Evolutionary conservation across 2,329 filamentous ascomycete species (phyloP).

Genomic region (Biscogniauxia sp.): DNA sequence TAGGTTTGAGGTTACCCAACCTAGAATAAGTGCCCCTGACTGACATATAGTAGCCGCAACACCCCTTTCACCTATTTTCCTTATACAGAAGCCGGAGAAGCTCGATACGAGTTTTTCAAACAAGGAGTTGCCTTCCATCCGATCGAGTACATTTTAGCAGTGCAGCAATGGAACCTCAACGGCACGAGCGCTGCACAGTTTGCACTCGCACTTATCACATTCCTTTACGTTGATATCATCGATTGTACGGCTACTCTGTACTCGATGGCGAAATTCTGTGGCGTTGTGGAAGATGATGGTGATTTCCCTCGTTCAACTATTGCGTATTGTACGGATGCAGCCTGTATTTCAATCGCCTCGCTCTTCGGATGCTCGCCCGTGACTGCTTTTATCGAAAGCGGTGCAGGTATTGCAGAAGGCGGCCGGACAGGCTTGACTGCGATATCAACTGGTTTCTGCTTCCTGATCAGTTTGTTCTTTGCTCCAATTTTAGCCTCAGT

Average conservation of each 20-base stretch:
- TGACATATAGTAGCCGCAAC: constrained; percentile 46
- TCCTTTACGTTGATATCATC: constrained; percentile 77
- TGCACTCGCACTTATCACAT: constrained; percentile 69
- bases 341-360: constrained; percentile 68
- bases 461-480: constrained; percentile 71
- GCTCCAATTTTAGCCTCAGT: constrained; percentile 75
- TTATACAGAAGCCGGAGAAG: constrained; percentile 60
- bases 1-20: constrained; percentile 36
- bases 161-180: constrained; percentile 64
- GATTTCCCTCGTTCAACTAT: constrained; percentile 84
- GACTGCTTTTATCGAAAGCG: constrained; percentile 73
- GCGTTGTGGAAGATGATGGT: constrained; percentile 63
- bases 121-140: constrained; percentile 70
- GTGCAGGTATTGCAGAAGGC: constrained; percentile 73
- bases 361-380: constrained; percentile 69
- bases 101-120: constrained; percentile 69
- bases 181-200: constrained; percentile 59
- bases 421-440: constrained; percentile 71
- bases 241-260: constrained; percentile 76
- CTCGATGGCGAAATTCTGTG: constrained; percentile 77
- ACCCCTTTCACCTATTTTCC: constrained; percentile 74
- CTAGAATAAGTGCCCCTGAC: constrained; percentile 4
- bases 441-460: constrained; percentile 66
- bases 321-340: constrained; percentile 71
- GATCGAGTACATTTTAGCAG: constrained; percentile 60